A percentile compares a stretch with the other conserved stretches of the same genome.
Evolutionary conservation across 148 eudicot species (phyloP).

Genomic region (Fallopia convolvulus): DNA sequence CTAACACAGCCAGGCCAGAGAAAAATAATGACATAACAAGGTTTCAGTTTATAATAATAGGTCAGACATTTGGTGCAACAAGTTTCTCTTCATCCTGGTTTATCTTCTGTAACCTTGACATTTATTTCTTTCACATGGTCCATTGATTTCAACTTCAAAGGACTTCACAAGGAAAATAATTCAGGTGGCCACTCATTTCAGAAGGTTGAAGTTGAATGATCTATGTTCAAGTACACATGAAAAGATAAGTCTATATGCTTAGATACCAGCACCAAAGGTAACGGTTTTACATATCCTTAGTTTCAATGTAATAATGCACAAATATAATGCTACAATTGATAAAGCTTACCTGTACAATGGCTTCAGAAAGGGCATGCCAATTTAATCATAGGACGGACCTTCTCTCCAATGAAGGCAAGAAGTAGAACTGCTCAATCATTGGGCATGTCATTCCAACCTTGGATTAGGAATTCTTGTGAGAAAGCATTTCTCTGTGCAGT

Average conservation of each 20-base stretch:
- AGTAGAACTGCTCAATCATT: constrained; percentile 6
- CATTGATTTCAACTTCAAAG: background rate
- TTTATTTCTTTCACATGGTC: background rate
- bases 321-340: background rate
- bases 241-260: background rate
- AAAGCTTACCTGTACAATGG: constrained; percentile 54
- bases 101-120: background rate
- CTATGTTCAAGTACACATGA: background rate
- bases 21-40: too few species aligned
- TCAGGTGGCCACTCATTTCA: background rate
- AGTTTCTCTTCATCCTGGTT: background rate
- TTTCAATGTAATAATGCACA: background rate
- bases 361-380: constrained; percentile 32
- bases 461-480: constrained; percentile 27
- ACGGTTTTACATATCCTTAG: background rate
- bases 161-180: background rate
- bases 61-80: background rate
- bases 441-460: constrained; percentile 32
- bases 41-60: background rate
- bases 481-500: constrained; percentile 31
- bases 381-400: constrained; percentile 31
- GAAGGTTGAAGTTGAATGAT: background rate
- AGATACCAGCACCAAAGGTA: background rate
- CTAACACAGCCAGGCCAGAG: background rate
- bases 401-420: constrained; percentile 19